phyloP scores from a whole-genome alignment of 169 alveolate genomes.

The Prorocentrum cordatum region DNA sequence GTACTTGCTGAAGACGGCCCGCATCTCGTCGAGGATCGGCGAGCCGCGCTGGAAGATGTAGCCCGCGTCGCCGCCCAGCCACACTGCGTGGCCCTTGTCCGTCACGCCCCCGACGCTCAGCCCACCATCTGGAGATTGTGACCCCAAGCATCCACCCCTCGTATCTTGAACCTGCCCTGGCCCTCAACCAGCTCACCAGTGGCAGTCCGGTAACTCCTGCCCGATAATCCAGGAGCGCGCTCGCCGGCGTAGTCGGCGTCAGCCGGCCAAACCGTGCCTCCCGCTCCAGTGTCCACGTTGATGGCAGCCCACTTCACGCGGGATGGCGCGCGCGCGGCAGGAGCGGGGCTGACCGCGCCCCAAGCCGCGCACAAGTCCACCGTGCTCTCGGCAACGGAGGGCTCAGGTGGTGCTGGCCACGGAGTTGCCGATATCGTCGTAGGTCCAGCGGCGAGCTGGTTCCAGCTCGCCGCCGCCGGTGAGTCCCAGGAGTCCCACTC shows the following conservation, averaged over 20 bases:
- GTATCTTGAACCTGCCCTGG: not conserved
- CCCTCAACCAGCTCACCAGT: not conserved
- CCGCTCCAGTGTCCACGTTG: not conserved
- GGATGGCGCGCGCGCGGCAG: too few species aligned
- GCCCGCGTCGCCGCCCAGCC: not conserved
- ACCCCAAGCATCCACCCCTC: not conserved
- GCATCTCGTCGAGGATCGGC: not conserved
- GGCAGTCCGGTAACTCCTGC: not conserved
- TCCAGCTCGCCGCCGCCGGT: not conserved
- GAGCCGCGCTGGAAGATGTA: not conserved
- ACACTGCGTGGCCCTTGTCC: not conserved
- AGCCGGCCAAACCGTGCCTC: not conserved
- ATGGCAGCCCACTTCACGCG: not conserved
- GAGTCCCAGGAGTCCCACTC: not conserved
- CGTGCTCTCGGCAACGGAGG: too few species aligned
- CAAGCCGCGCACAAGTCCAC: too few species aligned
- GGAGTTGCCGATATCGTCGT: too few species aligned
- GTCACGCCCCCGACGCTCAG: not conserved
- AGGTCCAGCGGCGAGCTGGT: too few species aligned
- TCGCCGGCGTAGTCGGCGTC: not conserved
- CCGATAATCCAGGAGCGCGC: not conserved
- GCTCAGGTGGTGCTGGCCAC: too few species aligned
- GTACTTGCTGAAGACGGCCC: not conserved
- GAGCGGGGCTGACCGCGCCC: too few species aligned
- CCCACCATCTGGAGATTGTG: not conserved